A percentile compares a stretch with the other conserved stretches of the same genome.
Conservation (phyloP, 1,139 yeast species). For the Nakaseomyces kungkrabaensis region DNA sequence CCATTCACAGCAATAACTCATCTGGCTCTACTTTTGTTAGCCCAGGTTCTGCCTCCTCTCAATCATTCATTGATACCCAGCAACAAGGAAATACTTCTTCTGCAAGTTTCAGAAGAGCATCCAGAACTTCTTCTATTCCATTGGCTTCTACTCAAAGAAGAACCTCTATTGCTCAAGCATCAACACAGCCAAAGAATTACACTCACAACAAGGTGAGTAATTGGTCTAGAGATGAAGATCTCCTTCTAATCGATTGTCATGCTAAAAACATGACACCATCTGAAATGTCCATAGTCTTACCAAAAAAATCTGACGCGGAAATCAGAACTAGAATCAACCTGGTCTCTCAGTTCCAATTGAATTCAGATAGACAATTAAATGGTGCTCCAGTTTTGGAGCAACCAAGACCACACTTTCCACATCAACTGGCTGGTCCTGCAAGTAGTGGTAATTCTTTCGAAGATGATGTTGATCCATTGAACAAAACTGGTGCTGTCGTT, state of each 20-base stretch:
- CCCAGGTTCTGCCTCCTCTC: background rate
- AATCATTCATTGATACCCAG: conserved; percentile 3
- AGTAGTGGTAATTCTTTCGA: conserved; percentile 11
- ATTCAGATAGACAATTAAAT: background rate
- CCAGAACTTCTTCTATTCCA: background rate
- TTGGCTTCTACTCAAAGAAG: background rate
- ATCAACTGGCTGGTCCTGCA: conserved; percentile 5
- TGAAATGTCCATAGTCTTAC: conserved; percentile 66
- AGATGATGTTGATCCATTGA: conserved; percentile 12
- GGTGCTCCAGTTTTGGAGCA: conserved; percentile 7
- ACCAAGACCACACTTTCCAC: conserved; percentile 1
- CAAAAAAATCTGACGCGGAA: conserved; percentile 62
- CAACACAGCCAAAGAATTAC: background rate
- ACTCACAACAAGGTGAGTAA: background rate
- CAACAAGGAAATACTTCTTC: background rate
- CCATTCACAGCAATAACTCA: background rate
- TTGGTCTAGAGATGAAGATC: conserved; percentile 55
- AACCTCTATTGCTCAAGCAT: background rate
- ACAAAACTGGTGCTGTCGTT: conserved; percentile 3
- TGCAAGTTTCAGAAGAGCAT: background rate
- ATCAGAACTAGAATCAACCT: conserved; percentile 54
- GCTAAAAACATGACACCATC: conserved; percentile 52
- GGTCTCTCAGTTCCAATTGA: background rate
- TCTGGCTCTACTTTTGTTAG: background rate
- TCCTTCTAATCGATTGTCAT: conserved; percentile 51